These are phyloP conservation scores for Phellopilus nigrolimitatus DNA, from an alignment of 1,284 basidiomycete genomes.

Conservation along the genomic window DNA sequence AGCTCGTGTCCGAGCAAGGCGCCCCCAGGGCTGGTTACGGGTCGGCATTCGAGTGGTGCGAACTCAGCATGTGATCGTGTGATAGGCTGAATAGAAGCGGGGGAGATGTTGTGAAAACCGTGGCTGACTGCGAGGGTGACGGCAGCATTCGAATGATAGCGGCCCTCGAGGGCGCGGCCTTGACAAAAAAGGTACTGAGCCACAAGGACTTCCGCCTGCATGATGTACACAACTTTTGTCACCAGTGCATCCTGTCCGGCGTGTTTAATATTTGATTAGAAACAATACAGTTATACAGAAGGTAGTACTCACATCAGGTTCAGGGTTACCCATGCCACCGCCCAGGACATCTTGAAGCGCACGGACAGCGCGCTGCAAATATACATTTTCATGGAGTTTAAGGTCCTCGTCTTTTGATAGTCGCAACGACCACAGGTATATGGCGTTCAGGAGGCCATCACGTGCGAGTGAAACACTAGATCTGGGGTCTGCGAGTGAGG, in stretches of 20 bases:
- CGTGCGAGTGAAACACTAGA: constrained; percentile 40
- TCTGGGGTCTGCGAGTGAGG: constrained; percentile 25
- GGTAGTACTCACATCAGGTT: not conserved
- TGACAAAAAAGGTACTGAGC: constrained; percentile 46
- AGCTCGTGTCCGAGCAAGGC: not conserved
- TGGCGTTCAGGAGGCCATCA: constrained; percentile 41
- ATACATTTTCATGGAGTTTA: constrained; percentile 31
- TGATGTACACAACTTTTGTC: constrained; percentile 34
- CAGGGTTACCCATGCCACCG: constrained; percentile 30
- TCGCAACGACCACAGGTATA: constrained; percentile 47
- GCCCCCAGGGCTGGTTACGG: no score
- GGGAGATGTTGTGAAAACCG: constrained; percentile 33
- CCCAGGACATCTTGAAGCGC: constrained; percentile 32
- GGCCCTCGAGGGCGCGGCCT: constrained; percentile 39
- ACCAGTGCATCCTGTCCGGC: not conserved
- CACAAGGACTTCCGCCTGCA: constrained; percentile 56
- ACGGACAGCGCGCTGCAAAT: constrained; percentile 41
- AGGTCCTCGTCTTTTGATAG: constrained; percentile 29
- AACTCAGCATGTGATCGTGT: not conserved
- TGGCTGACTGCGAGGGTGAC: constrained; percentile 34
- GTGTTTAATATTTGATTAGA: not conserved
- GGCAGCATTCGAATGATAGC: constrained; percentile 38
- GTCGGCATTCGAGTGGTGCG: no score
- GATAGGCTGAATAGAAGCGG: constrained; percentile 11
- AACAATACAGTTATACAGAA: no score